Evolutionary conservation across 1,284 basidiomycete species (phyloP).

Genomic region (Erythrobasidium hasegawianum): DNA sequence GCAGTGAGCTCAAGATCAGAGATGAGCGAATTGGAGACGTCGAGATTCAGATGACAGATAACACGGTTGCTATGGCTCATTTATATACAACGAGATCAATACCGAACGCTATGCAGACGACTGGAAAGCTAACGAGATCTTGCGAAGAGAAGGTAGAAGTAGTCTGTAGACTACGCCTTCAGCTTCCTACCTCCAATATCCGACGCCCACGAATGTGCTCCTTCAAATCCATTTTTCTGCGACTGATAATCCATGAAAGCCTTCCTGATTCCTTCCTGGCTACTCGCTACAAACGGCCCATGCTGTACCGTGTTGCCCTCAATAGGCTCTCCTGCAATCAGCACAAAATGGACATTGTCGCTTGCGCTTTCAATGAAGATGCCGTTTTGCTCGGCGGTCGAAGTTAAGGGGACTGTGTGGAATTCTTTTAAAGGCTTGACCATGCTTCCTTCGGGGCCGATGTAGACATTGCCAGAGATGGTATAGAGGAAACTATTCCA

Average conservation of each 20-base stretch:
- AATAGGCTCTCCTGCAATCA: conserved; percentile 79
- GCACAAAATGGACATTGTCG: conserved; percentile 41
- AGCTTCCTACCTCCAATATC: conserved; percentile 28
- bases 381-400: conserved; percentile 58
- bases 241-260: conserved; percentile 74
- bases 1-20: neutral
- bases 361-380: conserved; percentile 48
- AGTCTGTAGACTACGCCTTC: neutral
- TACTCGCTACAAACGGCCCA: conserved; percentile 78
- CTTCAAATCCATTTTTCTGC: conserved; percentile 83
- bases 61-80: too few relatives aligned
- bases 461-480: conserved; percentile 34
- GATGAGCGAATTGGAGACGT: neutral
- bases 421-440: conserved; percentile 47
- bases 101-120: too few relatives aligned
- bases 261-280: conserved; percentile 70
- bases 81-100: too few relatives aligned
- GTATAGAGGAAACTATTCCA: conserved; percentile 50
- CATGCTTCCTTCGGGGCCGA: conserved; percentile 63
- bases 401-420: conserved; percentile 57
- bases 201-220: conserved; percentile 53
- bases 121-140: too few relatives aligned
- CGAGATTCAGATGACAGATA: neutral
- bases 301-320: conserved; percentile 83
- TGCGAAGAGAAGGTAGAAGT: too few relatives aligned